Evolutionary conservation across 2,329 filamentous ascomycete genomes (phyloP).

Genomic region (Colletotrichum limetticola): DNA sequence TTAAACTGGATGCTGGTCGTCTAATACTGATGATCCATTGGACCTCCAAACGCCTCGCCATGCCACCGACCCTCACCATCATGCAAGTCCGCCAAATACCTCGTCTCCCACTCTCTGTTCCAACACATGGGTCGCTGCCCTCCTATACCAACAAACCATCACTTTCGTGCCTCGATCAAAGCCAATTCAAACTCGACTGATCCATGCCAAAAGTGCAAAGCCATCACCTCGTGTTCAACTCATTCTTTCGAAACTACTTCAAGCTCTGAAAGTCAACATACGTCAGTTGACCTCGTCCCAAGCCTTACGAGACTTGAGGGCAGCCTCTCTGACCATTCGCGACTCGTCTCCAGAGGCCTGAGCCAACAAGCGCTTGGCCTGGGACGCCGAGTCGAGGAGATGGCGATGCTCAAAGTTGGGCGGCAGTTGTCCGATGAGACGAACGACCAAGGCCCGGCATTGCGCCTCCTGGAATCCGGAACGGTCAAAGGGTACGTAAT

Average conservation of each 20-base stretch:
- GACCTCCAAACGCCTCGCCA: slow-evolving; percentile 21
- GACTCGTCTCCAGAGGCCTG: slow-evolving; percentile 64
- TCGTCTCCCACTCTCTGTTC: not conserved
- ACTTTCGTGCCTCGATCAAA: not conserved
- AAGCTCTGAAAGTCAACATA: not conserved
- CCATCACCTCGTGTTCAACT: not conserved
- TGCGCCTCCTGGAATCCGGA: slow-evolving; percentile 20
- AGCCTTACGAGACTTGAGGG: slow-evolving; percentile 58
- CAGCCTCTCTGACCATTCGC: slow-evolving; percentile 61
- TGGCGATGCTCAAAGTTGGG: slow-evolving; percentile 58
- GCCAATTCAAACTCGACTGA: not conserved
- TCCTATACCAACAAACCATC: not conserved
- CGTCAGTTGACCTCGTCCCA: slow-evolving; percentile 54
- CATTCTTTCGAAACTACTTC: not conserved
- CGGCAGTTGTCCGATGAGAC: slow-evolving; percentile 60
- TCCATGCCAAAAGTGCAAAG: not conserved
- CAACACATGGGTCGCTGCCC: not conserved
- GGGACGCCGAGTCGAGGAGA: slow-evolving; percentile 55
- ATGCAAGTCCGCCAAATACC: not conserved
- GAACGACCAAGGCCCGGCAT: slow-evolving; percentile 59
- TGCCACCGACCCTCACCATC: not conserved
- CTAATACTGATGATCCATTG: not conserved
- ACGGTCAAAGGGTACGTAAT: slow-evolving; percentile 36
- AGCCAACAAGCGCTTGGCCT: slow-evolving; percentile 59
- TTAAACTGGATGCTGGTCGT: not conserved